These are phyloP conservation scores for Phytopythium ostracodes DNA, from an alignment of 352 stramenopile species.

Conservation along the genomic window DNA sequence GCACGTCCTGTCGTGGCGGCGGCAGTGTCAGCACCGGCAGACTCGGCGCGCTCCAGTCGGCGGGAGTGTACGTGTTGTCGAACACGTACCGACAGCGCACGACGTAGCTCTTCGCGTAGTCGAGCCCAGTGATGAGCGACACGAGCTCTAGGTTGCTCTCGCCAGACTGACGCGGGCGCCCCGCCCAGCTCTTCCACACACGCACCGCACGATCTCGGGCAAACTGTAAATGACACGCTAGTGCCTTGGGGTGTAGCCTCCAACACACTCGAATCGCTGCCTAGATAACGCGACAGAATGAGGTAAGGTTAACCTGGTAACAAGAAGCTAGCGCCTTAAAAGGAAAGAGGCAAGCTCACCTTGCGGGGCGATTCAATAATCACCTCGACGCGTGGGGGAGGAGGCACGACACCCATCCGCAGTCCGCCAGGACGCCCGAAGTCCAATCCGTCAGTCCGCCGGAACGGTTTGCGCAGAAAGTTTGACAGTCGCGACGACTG, in stretches of 20 bases:
- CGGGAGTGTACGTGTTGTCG: constrained; percentile 25
- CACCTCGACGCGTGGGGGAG: constrained; percentile 38
- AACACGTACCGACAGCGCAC: constrained; percentile 72
- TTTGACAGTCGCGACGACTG: constrained; percentile 58
- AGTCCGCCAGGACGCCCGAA: constrained; percentile 32
- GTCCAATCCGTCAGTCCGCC: constrained; percentile 50
- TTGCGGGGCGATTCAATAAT: constrained; percentile 55
- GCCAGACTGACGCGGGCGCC: constrained; percentile 32
- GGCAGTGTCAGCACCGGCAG: constrained; percentile 36
- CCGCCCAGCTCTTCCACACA: constrained; percentile 78
- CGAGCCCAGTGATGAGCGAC: constrained; percentile 63
- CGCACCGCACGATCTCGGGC: constrained; percentile 70
- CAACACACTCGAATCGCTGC: constrained; percentile 61
- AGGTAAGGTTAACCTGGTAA: not conserved
- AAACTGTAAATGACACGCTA: constrained; percentile 67
- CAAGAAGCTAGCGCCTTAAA: not conserved
- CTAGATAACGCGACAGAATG: constrained; percentile 15
- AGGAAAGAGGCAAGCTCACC: constrained; percentile 18
- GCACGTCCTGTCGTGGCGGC: constrained; percentile 23
- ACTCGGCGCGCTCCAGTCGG: constrained; percentile 65
- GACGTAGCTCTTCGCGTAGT: constrained; percentile 73
- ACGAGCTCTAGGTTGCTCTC: constrained; percentile 52
- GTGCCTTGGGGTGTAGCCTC: constrained; percentile 41
- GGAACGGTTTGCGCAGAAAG: constrained; percentile 71
- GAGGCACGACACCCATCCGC: constrained; percentile 39